Percentiles rank a stretch among this genome's conserved stretches.
Evolutionary conservation across 768 basidiomycete genomes (phyloP).

Genomic region (Strobilomyces confusus): DNA sequence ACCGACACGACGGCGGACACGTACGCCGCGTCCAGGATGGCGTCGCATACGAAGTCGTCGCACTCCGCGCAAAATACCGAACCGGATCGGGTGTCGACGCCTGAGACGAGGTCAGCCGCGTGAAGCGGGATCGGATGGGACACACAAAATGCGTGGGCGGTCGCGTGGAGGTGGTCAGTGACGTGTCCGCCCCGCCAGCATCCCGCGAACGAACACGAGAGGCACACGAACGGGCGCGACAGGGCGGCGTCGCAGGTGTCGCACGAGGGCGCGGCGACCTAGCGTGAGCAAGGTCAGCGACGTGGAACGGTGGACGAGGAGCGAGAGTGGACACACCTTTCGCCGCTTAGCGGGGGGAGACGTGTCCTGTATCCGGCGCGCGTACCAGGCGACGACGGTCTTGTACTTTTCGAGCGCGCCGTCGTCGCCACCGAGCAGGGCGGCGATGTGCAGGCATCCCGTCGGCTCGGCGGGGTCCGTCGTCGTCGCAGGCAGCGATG

Average conservation of each 20-base stretch:
- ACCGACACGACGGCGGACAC: constrained; percentile 42
- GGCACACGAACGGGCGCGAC: constrained; percentile 65
- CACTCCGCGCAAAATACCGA: constrained; percentile 70
- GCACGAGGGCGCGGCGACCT: constrained; percentile 62
- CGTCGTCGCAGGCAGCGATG: neutral
- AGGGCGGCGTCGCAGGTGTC: constrained; percentile 53
- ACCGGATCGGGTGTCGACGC: constrained; percentile 72
- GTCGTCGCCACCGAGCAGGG: constrained; percentile 33
- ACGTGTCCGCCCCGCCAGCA: constrained; percentile 67
- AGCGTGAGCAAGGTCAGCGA: too few relatives aligned
- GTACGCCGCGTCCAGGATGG: constrained; percentile 45
- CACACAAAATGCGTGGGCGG: constrained; percentile 66
- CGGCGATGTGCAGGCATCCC: constrained; percentile 41
- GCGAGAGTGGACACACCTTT: constrained; percentile 43
- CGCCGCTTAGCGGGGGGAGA: constrained; percentile 55
- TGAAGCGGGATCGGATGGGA: constrained; percentile 10
- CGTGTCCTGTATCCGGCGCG: constrained; percentile 42
- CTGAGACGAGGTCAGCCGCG: constrained; percentile 35
- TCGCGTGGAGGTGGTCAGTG: constrained; percentile 50
- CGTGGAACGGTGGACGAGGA: too few relatives aligned
- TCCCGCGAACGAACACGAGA: constrained; percentile 65
- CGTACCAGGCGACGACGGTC: constrained; percentile 53
- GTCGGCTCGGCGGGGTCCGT: constrained; percentile 12
- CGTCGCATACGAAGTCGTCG: constrained; percentile 69
- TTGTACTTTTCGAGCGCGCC: constrained; percentile 48